Evolutionary conservation across 768 basidiomycete genomes (phyloP).

Genomic region (Panaeolus cyanescens): DNA sequence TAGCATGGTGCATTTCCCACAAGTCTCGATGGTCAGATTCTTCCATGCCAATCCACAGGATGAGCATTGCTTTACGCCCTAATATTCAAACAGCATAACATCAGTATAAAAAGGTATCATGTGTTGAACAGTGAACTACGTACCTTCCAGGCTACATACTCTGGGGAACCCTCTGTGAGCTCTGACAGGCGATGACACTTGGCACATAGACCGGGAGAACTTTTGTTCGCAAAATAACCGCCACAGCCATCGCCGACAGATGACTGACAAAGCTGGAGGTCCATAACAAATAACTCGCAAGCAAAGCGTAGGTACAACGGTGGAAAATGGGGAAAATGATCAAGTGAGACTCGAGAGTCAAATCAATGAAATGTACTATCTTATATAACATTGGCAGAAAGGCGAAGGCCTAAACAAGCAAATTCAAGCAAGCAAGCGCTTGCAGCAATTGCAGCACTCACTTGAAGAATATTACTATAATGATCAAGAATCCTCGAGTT

Average conservation of each 20-base stretch:
- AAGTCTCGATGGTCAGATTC: slow-evolving; percentile 1
- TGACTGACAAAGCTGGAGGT: background rate
- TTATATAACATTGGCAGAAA: too few relatives aligned
- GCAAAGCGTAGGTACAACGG: too few relatives aligned
- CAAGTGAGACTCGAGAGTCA: too few relatives aligned
- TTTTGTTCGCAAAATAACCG: slow-evolving; percentile 4
- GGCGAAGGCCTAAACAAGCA: too few relatives aligned
- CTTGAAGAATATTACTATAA: too few relatives aligned
- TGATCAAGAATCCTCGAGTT: too few relatives aligned
- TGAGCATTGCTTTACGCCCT: slow-evolving; percentile 5
- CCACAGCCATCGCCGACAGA: slow-evolving; percentile 6
- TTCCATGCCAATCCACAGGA: slow-evolving; percentile 10
- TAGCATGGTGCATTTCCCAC: background rate
- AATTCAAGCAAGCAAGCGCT: too few relatives aligned
- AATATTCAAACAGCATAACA: background rate
- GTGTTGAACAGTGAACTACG: background rate
- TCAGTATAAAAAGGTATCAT: too few relatives aligned
- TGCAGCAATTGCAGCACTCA: too few relatives aligned
- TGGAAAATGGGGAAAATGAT: too few relatives aligned
- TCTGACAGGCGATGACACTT: slow-evolving; percentile 6
- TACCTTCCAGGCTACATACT: slow-evolving; percentile 9
- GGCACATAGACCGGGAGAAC: slow-evolving; percentile 4
- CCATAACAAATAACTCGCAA: too few relatives aligned
- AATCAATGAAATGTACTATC: too few relatives aligned
- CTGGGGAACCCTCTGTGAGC: background rate